Conservation (phyloP, 2,329 filamentous ascomycete genomes). For the Paracoccidioides lutzii region DNA sequence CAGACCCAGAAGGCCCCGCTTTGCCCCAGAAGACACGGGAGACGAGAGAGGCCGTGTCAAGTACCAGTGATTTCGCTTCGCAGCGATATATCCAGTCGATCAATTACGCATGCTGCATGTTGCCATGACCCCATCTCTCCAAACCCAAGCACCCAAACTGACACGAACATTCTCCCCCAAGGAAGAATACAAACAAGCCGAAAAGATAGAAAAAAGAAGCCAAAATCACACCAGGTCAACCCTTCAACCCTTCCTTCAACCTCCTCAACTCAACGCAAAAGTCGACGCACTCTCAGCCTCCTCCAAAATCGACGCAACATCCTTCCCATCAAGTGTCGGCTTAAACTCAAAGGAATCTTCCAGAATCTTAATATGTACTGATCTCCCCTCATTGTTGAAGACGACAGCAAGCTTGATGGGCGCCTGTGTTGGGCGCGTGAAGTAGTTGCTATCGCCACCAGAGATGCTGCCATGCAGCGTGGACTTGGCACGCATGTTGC, state of each 20-base stretch:
- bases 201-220: neutral
- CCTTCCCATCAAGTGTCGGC: conserved; percentile 5
- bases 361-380: conserved; percentile 45
- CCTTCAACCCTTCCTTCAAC: neutral
- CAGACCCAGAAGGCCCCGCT: neutral
- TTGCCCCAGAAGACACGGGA: neutral
- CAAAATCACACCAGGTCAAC: neutral
- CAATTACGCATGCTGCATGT: too few relatives aligned
- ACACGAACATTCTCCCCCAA: neutral
- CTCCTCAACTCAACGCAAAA: conserved; percentile 4
- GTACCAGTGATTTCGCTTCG: too few relatives aligned
- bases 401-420: conserved; percentile 54
- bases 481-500: conserved; percentile 54
- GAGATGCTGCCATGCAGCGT: conserved; percentile 49
- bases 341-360: conserved; percentile 20
- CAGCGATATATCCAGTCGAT: too few relatives aligned
- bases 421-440: conserved; percentile 48
- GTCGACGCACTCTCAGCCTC: conserved; percentile 6
- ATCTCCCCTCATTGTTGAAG: conserved; percentile 40
- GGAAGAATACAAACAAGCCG: neutral
- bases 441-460: conserved; percentile 59
- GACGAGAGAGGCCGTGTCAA: too few relatives aligned
- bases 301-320: conserved; percentile 7
- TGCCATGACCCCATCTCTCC: too few relatives aligned
- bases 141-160: neutral